Evolutionary conservation across 73 alveolate genomes (phyloP).

Genomic region (Paramecium sexaurelia): DNA sequence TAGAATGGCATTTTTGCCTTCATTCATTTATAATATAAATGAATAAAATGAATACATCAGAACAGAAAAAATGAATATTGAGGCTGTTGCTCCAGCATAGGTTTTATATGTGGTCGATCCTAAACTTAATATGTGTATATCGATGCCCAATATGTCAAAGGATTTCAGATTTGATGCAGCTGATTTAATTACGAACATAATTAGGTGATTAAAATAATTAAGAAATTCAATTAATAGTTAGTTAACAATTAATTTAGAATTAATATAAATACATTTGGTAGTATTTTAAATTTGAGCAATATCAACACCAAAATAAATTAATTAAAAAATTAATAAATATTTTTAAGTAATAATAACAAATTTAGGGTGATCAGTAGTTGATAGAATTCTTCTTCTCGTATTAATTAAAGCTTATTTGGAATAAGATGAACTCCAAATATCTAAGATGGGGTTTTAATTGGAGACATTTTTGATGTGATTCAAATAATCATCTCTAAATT

Average conservation of each 20-base stretch:
- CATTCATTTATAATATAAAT: background rate
- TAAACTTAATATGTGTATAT: background rate
- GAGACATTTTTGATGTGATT: constrained; percentile 93
- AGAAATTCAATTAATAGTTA: background rate
- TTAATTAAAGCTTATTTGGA: too few species aligned
- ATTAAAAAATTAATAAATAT: background rate
- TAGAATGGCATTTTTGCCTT: background rate
- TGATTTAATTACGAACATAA: background rate
- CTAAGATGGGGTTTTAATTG: constrained; percentile 96
- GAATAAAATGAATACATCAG: background rate
- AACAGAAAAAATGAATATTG: background rate
- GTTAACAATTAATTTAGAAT: background rate
- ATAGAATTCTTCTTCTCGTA: too few species aligned
- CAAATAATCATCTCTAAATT: constrained; percentile 90
- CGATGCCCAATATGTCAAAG: background rate
- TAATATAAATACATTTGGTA: background rate
- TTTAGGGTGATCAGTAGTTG: too few species aligned
- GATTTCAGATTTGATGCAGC: background rate
- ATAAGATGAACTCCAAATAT: constrained; percentile 99
- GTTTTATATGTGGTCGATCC: background rate
- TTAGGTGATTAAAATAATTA: too few species aligned
- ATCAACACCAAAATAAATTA: background rate
- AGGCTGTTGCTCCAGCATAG: background rate
- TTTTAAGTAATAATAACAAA: too few species aligned
- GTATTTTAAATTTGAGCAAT: background rate